A percentile compares a stretch with the other conserved stretches of the same genome.
Conservation (phyloP, 179 eudicot genomes). For the Kewa caespitosa region DNA sequence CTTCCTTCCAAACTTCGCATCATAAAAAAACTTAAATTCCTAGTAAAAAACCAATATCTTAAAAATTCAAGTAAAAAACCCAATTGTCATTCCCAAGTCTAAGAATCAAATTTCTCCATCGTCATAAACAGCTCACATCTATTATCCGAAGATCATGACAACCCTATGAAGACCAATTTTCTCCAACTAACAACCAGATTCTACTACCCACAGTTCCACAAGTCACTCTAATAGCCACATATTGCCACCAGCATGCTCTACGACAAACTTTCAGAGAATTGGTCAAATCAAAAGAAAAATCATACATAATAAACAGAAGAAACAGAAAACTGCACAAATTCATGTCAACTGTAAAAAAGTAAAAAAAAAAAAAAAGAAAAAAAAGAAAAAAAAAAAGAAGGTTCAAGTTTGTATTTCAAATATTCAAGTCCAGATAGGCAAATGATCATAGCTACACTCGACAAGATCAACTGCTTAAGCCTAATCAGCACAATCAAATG, state of each 20-base stretch:
- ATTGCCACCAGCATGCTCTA: neutral
- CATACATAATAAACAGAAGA: too few species aligned
- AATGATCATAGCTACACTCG: too few species aligned
- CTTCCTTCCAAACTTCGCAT: constrained; percentile 98
- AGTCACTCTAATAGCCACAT: neutral
- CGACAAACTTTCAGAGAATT: neutral
- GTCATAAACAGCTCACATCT: neutral
- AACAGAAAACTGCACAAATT: too few species aligned
- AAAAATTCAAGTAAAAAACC: constrained; percentile 26
- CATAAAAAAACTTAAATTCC: constrained; percentile 94
- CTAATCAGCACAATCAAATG: too few species aligned
- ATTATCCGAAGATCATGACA: neutral
- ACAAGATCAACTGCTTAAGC: too few species aligned
- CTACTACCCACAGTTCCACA: neutral
- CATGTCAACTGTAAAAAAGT: too few species aligned
- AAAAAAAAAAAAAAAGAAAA: too few species aligned
- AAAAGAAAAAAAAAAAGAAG: too few species aligned
- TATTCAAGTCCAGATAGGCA: too few species aligned
- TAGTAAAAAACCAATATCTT: constrained; percentile 37
- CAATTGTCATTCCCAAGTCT: neutral
- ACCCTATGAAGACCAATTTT: neutral
- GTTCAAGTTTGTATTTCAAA: too few species aligned
- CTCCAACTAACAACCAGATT: neutral
- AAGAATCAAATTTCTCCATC: neutral
- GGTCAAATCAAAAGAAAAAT: neutral